These are phyloP conservation scores for Oidium heveae DNA, from an alignment of 2,329 filamentous ascomycete species.

Conservation along the genomic window DNA sequence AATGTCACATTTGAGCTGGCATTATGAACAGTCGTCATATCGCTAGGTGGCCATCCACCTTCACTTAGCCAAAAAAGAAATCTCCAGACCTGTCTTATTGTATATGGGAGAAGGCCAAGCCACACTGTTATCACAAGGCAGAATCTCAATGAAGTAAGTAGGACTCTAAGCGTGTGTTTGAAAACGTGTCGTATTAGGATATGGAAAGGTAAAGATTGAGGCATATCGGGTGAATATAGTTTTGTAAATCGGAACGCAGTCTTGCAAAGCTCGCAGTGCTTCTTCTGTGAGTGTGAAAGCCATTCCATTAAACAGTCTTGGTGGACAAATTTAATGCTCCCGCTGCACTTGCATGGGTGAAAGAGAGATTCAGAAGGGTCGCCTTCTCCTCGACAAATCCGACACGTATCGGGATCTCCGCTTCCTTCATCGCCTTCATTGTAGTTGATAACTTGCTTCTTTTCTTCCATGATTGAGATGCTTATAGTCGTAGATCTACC, in stretches of 20 bases:
- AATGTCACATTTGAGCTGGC: constrained; percentile 5
- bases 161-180: constrained; percentile 43
- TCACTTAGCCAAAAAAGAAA: constrained; percentile 55
- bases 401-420: constrained; percentile 47
- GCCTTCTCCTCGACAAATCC: constrained; percentile 84
- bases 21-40: constrained; percentile 2
- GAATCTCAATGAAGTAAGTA: constrained; percentile 56
- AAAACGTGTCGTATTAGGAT: constrained; percentile 61
- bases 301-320: constrained; percentile 97
- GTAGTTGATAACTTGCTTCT: constrained; percentile 18
- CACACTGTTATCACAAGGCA: constrained; percentile 64
- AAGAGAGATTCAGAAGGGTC: constrained; percentile 67
- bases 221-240: constrained; percentile 88
- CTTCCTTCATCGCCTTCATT: constrained; percentile 10
- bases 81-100: constrained; percentile 79
- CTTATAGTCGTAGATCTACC: neutral
- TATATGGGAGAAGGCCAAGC: constrained; percentile 69
- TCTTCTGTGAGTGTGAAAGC: constrained; percentile 96
- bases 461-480: constrained; percentile 26
- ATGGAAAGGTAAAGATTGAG: constrained; percentile 49
- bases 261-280: constrained; percentile 98
- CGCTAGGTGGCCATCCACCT: constrained; percentile 12
- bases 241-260: constrained; percentile 96
- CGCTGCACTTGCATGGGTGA: constrained; percentile 96
- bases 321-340: constrained; percentile 95